Evolutionary conservation across 2,329 filamentous ascomycete genomes (phyloP).

Genomic region (Botrytis galanthina): DNA sequence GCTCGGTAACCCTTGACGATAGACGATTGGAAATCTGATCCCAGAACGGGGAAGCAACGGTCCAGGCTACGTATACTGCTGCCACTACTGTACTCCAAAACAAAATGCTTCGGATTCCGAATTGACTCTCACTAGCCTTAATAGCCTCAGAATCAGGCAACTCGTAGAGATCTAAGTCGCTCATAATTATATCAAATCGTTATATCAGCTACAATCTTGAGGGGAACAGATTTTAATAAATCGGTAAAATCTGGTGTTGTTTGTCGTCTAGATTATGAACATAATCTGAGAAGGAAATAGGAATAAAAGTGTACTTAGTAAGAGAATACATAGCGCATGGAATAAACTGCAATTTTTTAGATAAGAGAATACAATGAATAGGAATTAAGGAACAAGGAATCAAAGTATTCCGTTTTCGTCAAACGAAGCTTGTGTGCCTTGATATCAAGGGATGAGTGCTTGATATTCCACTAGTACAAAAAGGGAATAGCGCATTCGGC

Average conservation of each 20-base stretch:
- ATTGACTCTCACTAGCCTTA: background rate
- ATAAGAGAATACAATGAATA: background rate
- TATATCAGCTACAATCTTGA: background rate
- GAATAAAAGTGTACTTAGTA: background rate
- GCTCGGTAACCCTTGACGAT: background rate
- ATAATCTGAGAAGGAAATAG: background rate
- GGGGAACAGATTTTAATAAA: background rate
- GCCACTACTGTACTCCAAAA: background rate
- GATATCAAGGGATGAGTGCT: background rate
- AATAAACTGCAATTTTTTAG: background rate
- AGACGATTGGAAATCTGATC: background rate
- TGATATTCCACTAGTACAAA: background rate
- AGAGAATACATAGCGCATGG: background rate
- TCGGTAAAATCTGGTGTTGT: background rate
- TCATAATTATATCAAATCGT: background rate
- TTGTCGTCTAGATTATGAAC: background rate
- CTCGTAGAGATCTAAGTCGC: background rate
- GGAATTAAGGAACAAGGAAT: background rate
- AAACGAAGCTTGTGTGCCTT: background rate
- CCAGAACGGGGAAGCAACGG: background rate
- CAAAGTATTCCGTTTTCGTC: constrained; percentile 1
- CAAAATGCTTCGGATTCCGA: background rate
- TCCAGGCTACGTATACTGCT: background rate
- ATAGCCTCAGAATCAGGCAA: background rate
- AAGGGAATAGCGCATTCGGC: rapidly evolving